phyloP scores from a whole-genome alignment of 2,329 filamentous ascomycete genomes.

The Botrytis fabae region DNA sequence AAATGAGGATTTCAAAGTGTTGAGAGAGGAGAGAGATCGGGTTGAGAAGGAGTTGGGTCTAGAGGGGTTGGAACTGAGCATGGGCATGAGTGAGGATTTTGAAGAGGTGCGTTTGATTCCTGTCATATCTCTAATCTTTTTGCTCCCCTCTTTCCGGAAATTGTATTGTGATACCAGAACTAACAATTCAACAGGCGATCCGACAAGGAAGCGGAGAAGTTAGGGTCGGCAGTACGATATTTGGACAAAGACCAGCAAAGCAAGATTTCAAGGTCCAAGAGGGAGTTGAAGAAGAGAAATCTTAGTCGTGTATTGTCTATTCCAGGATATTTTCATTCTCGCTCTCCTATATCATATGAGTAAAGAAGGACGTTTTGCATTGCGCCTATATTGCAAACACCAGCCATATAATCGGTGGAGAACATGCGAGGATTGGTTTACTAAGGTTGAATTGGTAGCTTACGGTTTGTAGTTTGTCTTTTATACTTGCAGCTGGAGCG shows the following conservation, averaged over 20 bases:
- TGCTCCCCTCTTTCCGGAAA: background rate
- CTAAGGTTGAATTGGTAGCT: background rate
- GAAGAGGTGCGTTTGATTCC: conserved; percentile 37
- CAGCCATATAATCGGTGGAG: background rate
- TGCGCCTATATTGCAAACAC: background rate
- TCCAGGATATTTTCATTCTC: background rate
- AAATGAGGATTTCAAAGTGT: conserved; percentile 81
- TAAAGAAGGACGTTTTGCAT: background rate
- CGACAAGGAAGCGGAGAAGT: conserved; percentile 83
- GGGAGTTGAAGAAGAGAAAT: conserved; percentile 28
- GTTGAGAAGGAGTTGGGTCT: conserved; percentile 63
- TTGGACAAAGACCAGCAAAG: conserved; percentile 69
- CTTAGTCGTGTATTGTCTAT: background rate
- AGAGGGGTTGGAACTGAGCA: conserved; percentile 31
- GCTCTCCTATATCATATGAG: background rate
- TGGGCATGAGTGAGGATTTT: conserved; percentile 49
- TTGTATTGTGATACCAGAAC: conserved; percentile 60
- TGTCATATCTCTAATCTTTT: too few species aligned
- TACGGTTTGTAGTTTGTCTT: background rate
- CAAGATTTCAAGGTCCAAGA: conserved; percentile 34
- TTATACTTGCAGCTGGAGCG: background rate
- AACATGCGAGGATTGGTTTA: conserved; percentile 1
- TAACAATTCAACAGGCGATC: conserved; percentile 66
- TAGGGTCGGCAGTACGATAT: conserved; percentile 89
- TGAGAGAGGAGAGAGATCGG: conserved; percentile 69